These are phyloP conservation scores for Diplodia corticola DNA, from an alignment of 2,329 filamentous ascomycete species.

Conservation along the genomic window DNA sequence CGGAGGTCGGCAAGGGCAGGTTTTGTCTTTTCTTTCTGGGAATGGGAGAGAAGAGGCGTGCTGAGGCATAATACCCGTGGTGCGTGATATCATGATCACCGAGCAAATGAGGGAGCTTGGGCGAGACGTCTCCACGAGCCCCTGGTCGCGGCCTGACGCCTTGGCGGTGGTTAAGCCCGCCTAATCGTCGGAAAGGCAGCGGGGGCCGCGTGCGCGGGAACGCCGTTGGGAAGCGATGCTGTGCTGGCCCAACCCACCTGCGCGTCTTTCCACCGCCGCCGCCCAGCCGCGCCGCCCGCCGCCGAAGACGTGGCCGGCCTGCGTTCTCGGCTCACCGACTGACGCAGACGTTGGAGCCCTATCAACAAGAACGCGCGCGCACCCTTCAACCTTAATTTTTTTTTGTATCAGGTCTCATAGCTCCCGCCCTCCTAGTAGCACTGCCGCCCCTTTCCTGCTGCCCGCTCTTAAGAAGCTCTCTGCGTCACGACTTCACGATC, in stretches of 20 bases:
- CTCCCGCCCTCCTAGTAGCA: background rate
- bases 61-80: background rate
- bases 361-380: background rate
- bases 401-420: slow-evolving; percentile 9
- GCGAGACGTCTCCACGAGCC: background rate
- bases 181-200: slow-evolving; percentile 2
- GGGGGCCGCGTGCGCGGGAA: background rate
- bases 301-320: background rate
- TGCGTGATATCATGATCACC: slow-evolving; percentile 18
- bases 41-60: background rate
- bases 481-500: background rate
- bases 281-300: too few species aligned
- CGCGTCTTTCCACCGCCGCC: background rate
- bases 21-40: background rate
- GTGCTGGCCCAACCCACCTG: background rate
- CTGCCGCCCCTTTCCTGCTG: background rate
- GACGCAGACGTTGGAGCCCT: slow-evolving; percentile 13
- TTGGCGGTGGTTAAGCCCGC: slow-evolving; percentile 8
- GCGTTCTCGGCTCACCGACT: slow-evolving; percentile 5
- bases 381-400: background rate
- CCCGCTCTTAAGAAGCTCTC: background rate
- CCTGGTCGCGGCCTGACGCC: slow-evolving; percentile 8
- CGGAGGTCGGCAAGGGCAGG: slow-evolving; percentile 3
- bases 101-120: background rate
- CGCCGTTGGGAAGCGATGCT: background rate